Base-by-base conservation (phyloP, 768 basidiomycete species). In the Phanerodontia chrysosporium region DNA sequence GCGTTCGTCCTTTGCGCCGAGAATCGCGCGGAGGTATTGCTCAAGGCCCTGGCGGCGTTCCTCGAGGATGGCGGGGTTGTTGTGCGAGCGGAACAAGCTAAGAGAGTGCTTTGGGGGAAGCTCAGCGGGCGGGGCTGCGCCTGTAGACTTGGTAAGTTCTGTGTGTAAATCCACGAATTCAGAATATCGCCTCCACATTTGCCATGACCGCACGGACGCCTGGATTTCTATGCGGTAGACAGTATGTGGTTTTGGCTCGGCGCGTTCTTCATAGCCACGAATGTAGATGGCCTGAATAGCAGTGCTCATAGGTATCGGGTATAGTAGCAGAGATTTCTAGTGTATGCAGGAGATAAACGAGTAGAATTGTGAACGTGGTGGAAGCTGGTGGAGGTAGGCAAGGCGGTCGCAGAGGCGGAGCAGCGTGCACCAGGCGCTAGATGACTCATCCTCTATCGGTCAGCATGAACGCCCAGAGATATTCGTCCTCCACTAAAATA, bases 141-240 rank as follows among this genome's bases (percentile, higher is more conserved):
- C 87, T n/a, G 83, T 83, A n/a, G 86, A 82, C 69, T 89, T 87
- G 27, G 81, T 80, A 66, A 97, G 83, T 66, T 95, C 89, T 8
- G 82, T 81, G 71, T 95, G 83, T 7, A 98, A 84, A 66, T 92
- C 86, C 68, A 83, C 86, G 74, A 98, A 98, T 74, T 97, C 94
- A 45, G 92, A 95, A 76, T 98, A 98, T 51, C 96, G 89, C 58
- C 89, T 80, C 85, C 90, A 91, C 80, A 97, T 90, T 58, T 89
- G 84, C 95, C 95, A 98, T 69, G 92, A 88, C 61, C 91, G 87
- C 28, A 94, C 90, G 57, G 92, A 86, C 6, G 93, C 93, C 65
- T 90, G 85, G 65, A 98, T 86, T 67, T 87, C 82, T 70, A 96
- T 89, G 62, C 80, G 80, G 75, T 89, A 96, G 65, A 90, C 91